Evolutionary conservation across 306 rosid species (phyloP).

Genomic region (Vigna reflexopilosa): DNA sequence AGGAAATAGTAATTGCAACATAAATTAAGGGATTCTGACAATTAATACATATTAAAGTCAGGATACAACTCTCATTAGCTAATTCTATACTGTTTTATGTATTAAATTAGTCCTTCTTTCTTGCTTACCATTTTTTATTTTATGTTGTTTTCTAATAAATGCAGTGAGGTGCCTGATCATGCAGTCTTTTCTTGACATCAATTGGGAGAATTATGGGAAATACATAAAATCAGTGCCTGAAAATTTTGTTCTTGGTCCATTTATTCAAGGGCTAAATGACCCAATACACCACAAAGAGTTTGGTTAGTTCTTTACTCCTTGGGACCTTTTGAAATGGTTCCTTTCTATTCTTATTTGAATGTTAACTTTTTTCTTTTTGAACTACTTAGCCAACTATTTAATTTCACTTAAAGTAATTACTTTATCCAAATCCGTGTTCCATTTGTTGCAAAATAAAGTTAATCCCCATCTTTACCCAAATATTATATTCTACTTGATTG

Average conservation of each 20-base stretch:
- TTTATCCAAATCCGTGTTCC: slow-evolving; percentile 19
- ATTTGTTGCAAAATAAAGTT: not conserved
- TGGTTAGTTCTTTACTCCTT: slow-evolving; percentile 59
- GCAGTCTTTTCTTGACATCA: slow-evolving; percentile 82
- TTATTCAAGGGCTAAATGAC: slow-evolving; percentile 83
- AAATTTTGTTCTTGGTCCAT: slow-evolving; percentile 82
- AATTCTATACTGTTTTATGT: slow-evolving; percentile 21
- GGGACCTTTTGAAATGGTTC: slow-evolving; percentile 32
- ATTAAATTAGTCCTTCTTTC: slow-evolving; percentile 33
- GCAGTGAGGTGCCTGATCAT: slow-evolving; percentile 97
- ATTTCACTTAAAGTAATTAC: slow-evolving; percentile 7
- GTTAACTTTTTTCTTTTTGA: slow-evolving; percentile 5
- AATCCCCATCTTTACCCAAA: not conserved
- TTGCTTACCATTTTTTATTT: slow-evolving; percentile 37
- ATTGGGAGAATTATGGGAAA: slow-evolving; percentile 68
- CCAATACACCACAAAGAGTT: slow-evolving; percentile 94
- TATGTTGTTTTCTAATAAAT: slow-evolving; percentile 44
- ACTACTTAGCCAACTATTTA: slow-evolving; percentile 26
- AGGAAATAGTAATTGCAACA: too few species aligned
- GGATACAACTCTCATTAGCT: slow-evolving; percentile 3
- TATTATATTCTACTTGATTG: slow-evolving; percentile 25
- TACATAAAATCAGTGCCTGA: slow-evolving; percentile 70
- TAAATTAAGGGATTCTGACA: too few species aligned
- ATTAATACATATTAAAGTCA: slow-evolving; percentile 20
- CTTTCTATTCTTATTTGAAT: slow-evolving; percentile 36